These are phyloP conservation scores for Magnusiomyces suaveolens DNA, from an alignment of 1,139 yeast genomes.

Conservation along the genomic window DNA sequence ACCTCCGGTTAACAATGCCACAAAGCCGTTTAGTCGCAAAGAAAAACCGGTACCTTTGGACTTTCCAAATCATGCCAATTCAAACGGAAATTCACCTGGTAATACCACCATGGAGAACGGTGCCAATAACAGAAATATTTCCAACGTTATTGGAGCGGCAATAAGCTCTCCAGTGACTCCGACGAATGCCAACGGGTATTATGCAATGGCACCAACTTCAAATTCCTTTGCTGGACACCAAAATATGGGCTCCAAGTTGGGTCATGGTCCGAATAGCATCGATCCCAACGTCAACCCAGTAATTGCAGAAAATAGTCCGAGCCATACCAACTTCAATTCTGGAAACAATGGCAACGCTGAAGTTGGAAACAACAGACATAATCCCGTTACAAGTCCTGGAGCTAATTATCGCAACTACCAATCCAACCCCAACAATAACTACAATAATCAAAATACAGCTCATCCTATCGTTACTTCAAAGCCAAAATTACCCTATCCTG, in stretches of 20 bases:
- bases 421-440: no score
- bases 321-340: background rate
- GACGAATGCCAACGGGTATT: background rate
- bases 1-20: background rate
- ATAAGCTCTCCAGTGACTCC: background rate
- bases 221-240: no score
- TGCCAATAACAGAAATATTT: background rate
- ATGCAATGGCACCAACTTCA: no score
- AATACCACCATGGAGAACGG: background rate
- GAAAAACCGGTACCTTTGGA: background rate
- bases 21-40: background rate
- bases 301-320: no score
- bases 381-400: no score
- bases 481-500: background rate
- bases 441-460: no score
- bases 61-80: background rate
- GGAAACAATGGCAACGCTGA: background rate
- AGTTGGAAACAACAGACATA: background rate
- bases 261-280: no score
- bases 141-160: background rate
- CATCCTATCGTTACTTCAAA: background rate
- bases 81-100: background rate
- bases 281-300: no score
- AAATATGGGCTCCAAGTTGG: no score
- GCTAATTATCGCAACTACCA: no score